Percentiles rank a stretch among this genome's conserved stretches.
Conservation (phyloP, 805 yeast species). For the Sugiyamaella chiloensis region DNA sequence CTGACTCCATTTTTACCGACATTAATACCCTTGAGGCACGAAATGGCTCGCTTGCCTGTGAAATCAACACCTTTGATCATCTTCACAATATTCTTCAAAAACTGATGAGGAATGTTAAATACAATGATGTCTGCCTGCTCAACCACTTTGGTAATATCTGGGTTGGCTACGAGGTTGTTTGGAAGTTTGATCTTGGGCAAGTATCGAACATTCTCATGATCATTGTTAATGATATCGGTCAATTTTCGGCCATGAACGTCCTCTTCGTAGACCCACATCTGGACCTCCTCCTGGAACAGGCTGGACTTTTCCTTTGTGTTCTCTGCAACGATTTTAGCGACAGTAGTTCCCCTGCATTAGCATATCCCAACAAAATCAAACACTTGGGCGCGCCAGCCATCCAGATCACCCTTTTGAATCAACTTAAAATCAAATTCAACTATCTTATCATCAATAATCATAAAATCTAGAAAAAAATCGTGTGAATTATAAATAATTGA, state of each 20-base stretch:
- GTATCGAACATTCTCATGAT: constrained; percentile 93
- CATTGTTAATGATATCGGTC: constrained; percentile 84
- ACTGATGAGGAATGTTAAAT: constrained; percentile 97
- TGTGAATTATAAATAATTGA: too few relatives aligned
- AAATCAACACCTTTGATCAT: constrained; percentile 75
- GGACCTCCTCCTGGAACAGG: constrained; percentile 68
- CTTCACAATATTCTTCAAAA: constrained; percentile 69
- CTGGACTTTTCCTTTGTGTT: constrained; percentile 70
- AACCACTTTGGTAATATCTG: constrained; percentile 74
- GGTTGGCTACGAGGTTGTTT: constrained; percentile 80
- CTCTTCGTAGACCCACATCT: constrained; percentile 98
- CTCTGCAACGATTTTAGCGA: constrained; percentile 93
- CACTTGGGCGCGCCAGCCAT: too few relatives aligned
- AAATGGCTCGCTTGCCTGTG: constrained; percentile 76
- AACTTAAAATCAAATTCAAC: too few relatives aligned
- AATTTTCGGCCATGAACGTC: constrained; percentile 66
- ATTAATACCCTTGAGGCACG: constrained; percentile 94
- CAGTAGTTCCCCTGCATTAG: constrained; percentile 77
- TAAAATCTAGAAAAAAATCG: too few relatives aligned
- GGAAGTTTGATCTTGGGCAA: constrained; percentile 88
- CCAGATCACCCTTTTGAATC: too few relatives aligned
- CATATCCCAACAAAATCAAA: not conserved
- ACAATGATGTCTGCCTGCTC: constrained; percentile 79
- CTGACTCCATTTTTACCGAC: constrained; percentile 83
- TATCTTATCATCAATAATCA: too few relatives aligned